phyloP scores from a whole-genome alignment of 225 moss, liverwort and hornwort genomes.

The Neckera pumila region DNA sequence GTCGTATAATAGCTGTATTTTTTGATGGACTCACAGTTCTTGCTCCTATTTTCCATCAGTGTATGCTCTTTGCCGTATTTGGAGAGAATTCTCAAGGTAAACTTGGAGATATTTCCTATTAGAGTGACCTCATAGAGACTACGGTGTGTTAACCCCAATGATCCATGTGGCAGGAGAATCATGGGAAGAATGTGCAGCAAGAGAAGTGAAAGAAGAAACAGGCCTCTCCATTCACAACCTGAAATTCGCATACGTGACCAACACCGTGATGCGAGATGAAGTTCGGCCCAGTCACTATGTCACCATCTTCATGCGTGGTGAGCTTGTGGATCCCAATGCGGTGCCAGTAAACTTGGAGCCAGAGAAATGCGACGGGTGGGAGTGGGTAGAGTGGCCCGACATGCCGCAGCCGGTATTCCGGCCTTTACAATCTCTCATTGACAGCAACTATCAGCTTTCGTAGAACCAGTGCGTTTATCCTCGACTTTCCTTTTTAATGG shows the following conservation, averaged over 20 bases:
- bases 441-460: conserved; percentile 34
- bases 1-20: neutral
- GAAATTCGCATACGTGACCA: conserved; percentile 41
- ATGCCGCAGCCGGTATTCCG: conserved; percentile 54
- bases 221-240: conserved; percentile 60
- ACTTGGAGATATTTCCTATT: neutral
- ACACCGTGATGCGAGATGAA: conserved; percentile 62
- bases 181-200: conserved; percentile 84
- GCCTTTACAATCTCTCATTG: conserved; percentile 55
- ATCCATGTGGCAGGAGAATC: conserved; percentile 54
- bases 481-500: too few relatives aligned
- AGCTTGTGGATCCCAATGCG: conserved; percentile 36
- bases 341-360: conserved; percentile 60
- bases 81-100: neutral
- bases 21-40: neutral
- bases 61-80: neutral
- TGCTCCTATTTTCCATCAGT: neutral
- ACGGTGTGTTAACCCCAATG: neutral
- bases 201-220: conserved; percentile 80
- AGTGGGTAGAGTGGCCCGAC: conserved; percentile 73
- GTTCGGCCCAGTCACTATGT: conserved; percentile 55
- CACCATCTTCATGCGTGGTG: conserved; percentile 80
- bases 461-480: neutral
- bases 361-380: conserved; percentile 77
- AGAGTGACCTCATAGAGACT: neutral